Conservation (phyloP, 2,329 filamentous ascomycete genomes). For the Fusarium albidum region DNA sequence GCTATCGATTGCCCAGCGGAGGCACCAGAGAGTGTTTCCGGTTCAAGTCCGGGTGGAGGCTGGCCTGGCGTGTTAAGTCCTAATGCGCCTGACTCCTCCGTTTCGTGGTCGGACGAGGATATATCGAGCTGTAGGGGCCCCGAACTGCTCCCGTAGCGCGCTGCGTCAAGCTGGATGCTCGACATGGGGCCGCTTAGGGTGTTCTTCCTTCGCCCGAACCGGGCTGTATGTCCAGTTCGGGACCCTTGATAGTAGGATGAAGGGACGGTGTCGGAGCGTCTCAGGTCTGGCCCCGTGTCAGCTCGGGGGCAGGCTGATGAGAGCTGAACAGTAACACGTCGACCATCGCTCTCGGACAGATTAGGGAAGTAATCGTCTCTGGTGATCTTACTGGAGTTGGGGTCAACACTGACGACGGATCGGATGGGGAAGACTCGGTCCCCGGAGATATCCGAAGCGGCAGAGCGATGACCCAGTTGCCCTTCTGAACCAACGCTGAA, state of each 20-base stretch:
- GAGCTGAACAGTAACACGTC: slow-evolving; percentile 42
- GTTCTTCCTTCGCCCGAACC: slow-evolving; percentile 44
- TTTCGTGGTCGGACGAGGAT: slow-evolving; percentile 43
- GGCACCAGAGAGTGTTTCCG: slow-evolving; percentile 22
- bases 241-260: slow-evolving; percentile 30
- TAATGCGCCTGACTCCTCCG: slow-evolving; percentile 40
- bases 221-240: slow-evolving; percentile 31
- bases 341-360: slow-evolving; percentile 43
- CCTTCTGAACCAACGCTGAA: slow-evolving; percentile 54
- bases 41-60: not conserved
- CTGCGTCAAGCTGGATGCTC: slow-evolving; percentile 55
- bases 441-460: slow-evolving; percentile 47
- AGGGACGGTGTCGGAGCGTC: slow-evolving; percentile 39
- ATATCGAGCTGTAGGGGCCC: slow-evolving; percentile 47
- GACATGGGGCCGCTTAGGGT: slow-evolving; percentile 51
- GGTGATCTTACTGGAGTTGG: slow-evolving; percentile 50
- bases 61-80: not conserved
- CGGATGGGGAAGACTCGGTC: slow-evolving; percentile 83
- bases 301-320: slow-evolving; percentile 41
- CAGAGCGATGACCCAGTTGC: slow-evolving; percentile 45
- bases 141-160: slow-evolving; percentile 46
- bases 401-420: slow-evolving; percentile 78
- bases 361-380: slow-evolving; percentile 51
- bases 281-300: slow-evolving; percentile 41
- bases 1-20: slow-evolving; percentile 35